Base-by-base conservation (phyloP, 495 filamentous ascomycete species). In the Emericellopsis terricola region DNA sequence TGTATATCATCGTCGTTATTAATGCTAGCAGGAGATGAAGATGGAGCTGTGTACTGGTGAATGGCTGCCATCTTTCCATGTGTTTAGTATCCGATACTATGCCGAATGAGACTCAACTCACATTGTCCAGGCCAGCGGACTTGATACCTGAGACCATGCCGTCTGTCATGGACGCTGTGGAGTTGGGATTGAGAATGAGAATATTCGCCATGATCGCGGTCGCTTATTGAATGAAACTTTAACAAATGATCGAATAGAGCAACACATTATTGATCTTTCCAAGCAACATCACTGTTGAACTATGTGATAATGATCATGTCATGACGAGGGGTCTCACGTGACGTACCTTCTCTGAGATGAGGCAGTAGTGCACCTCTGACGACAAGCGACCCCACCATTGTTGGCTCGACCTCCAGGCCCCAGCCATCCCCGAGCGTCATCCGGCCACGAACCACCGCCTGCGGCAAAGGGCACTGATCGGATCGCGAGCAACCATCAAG, bases 141-240 rank as follows among this genome's bases (percentile, higher is more conserved):
- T n/a, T n/a, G n/a, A n/a, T n/a, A n/a, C n/a, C n/a, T 0, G 73
- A 68, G 31, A 65, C 66, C 34, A 94, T 55, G 3, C 69, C 72
- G 8, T 73, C 62, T 0, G 86, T 94, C 85, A 96, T 94, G 31
- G 70, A 62, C 26, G 55, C 45, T 2, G 77, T 85, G 16, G 82
- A 87, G 55, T 96, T 96, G 20, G 87, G 87, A 46, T 96, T 94
- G 52, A 94, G 71, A 42, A 94, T 65, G 43, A 94, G 58, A 44
- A 94, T 81, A 29, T 51, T 59, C 38, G 40, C 45, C 29, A 34
- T 46, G 19, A 52, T 49, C n/a, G n/a, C n/a, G n/a, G n/a, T n/a
- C n/a, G n/a, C 13, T 29, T 15, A 4, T 29, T 4, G 16, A 29
- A 29, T 29, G 4, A 29, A 29, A n/a, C 16, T 29, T n/a, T 6